Base-by-base conservation (phyloP, 1,284 basidiomycete species). In the Boletus semigastroideus region DNA sequence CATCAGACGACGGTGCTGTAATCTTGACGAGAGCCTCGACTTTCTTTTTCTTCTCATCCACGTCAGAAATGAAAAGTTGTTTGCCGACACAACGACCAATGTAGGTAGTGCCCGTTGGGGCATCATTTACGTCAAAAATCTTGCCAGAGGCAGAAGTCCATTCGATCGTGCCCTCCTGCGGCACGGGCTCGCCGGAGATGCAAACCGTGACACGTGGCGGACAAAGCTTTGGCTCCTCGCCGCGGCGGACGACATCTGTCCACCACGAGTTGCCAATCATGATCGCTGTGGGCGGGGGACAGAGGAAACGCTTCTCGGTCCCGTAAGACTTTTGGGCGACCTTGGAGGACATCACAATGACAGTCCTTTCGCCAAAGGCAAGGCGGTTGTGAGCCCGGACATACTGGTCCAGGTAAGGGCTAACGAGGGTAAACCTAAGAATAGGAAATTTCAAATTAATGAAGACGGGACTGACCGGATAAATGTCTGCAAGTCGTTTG, bases 251-350 rank as follows among this genome's bases (percentile, higher is more conserved):
- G 49, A 84, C 78, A 63, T 90, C 84, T 51, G 86, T 83, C 92
- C 94, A 98, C 95, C 95, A 98, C 25, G 90, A 89, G 65, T 92
- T 90, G 43, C 95, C 96, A 63, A 97, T 90, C 76, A 98, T 83
- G 63, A 94, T 89, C 33, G 94, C 95, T 44, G 93, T 94, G 5
- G 95, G 95, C 48, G 94, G 95, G 2, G 96, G 96, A 66, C 94
- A 97, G 14, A 98, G 80, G 79, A 98, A 98, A 80, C 95, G 83
- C 72, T 98, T 97, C 72, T 98, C 95, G 12, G 88, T 94, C 37
- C 94, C 94, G 66, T 98, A 98, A 17, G 91, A 94, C 70, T 98
- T 97, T 75, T 98, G 96, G 3, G 93, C 96, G 37, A 98, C 94
- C 66, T 91, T 94, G 68, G 91, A 93, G 22, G 93, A 95, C 90